Base-by-base conservation (phyloP, 371 early-diverging fungal genomes). In the Agmasoma carcini region DNA sequence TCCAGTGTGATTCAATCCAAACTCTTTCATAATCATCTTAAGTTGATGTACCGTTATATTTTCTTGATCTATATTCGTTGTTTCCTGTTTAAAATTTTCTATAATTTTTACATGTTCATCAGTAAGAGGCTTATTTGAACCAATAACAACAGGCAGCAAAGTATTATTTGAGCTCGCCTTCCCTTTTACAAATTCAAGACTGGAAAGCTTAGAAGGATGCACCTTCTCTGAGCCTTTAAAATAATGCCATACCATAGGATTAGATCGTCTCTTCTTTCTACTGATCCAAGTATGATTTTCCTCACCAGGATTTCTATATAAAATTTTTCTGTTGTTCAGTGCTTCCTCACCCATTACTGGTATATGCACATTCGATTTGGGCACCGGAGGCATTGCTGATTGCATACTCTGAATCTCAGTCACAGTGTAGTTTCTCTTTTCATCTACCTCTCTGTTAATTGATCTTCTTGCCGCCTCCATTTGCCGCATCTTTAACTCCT, bases 1-100 rank as follows among this genome's bases (percentile, higher is more conserved):
- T 1, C 74, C 74, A 5, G 65, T 68, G 56, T 73, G 66, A 41
- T 66, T 55, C 30, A 74, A 51, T 14, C 75, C 75, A 65, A 68
- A 71, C 48, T 71, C 75, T 31, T 69, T 68, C 75, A 74, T 71
- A 14, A 71, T 30, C 11, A 39, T 41, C 47, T 71, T 71, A 14
- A 74, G 59, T 38, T 74, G 75, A 55, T 67, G 63, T 2, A 71
- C 71, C 19, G 75, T 71, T 20, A 68, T 57, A 40, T 71, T 55
- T 1, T 66, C 59, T 40, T 59, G 68, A 31, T 69, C 60, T 2
- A 69, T 38, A 9, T 65, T 57, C 3, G 12, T 43, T 23, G 66
- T 56, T 33, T 39, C 54, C 12, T 56, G 39, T 23, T 62, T 37
- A 47, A 70, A 69, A 43, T 48, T 61, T 1, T 57, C 41, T 27